Conservation (phyloP, 768 basidiomycete genomes). For the Leccinum incarnatum region DNA sequence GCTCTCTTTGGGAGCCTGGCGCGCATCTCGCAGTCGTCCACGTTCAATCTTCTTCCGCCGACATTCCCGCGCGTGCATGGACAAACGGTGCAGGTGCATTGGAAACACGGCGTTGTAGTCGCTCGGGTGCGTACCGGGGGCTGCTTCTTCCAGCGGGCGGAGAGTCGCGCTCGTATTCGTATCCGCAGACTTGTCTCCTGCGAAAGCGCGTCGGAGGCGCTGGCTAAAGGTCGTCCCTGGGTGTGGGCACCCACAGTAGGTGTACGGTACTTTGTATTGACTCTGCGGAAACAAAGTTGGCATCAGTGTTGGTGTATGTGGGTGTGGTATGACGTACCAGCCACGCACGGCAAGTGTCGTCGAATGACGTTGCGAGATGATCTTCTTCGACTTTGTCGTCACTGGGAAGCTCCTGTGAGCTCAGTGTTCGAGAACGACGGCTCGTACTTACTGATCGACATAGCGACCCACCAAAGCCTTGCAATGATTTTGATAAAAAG, state of each 20-base stretch:
- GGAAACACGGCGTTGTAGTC: slow-evolving; percentile 49
- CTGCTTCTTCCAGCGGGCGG: slow-evolving; percentile 33
- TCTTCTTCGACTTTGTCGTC: slow-evolving; percentile 53
- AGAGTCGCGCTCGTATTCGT: slow-evolving; percentile 19
- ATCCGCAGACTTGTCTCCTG: slow-evolving; percentile 1
- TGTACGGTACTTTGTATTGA: slow-evolving; percentile 52
- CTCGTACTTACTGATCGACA: slow-evolving; percentile 49
- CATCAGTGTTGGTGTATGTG: neutral
- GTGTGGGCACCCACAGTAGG: slow-evolving; percentile 55
- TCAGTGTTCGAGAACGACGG: too few species aligned
- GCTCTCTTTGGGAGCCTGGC: too few species aligned
- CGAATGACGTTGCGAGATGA: slow-evolving; percentile 44
- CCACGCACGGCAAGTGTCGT: slow-evolving; percentile 51
- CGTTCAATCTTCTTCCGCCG: too few species aligned
- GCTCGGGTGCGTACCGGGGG: slow-evolving; percentile 48
- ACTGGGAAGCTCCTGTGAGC: slow-evolving; percentile 25
- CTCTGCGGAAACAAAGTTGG: slow-evolving; percentile 22
- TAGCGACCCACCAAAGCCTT: slow-evolving; percentile 39
- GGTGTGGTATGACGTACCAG: slow-evolving; percentile 26
- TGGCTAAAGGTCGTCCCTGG: slow-evolving; percentile 39
- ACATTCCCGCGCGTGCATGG: neutral
- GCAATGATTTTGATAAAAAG: slow-evolving; percentile 42
- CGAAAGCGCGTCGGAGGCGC: slow-evolving; percentile 1
- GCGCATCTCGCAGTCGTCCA: too few species aligned
- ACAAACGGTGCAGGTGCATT: slow-evolving; percentile 14